phyloP scores from a whole-genome alignment of 352 stramenopile species.

The Blastocystis sp. region DNA sequence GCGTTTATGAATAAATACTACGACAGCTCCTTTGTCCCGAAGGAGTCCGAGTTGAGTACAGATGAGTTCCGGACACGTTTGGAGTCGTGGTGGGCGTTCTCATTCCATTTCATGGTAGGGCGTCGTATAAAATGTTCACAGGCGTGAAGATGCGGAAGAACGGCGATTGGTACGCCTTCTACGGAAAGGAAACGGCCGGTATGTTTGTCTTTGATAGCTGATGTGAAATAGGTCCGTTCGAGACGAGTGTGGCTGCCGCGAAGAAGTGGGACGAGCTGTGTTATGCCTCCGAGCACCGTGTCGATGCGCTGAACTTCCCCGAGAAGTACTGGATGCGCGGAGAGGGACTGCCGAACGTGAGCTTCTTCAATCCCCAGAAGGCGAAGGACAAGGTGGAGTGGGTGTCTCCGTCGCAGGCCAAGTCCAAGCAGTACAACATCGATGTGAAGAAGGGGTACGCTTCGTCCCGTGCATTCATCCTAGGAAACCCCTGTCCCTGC shows the following conservation, averaged over 20 bases:
- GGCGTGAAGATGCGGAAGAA: constrained; percentile 61
- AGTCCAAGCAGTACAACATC: constrained; percentile 37
- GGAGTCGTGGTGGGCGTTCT: constrained; percentile 19
- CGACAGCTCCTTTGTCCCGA: constrained; percentile 8
- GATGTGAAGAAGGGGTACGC: neutral
- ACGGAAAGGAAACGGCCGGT: constrained; percentile 22
- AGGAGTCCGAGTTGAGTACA: constrained; percentile 19
- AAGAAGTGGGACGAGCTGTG: constrained; percentile 55
- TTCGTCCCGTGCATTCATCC: neutral
- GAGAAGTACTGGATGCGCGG: constrained; percentile 59
- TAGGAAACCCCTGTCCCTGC: constrained; percentile 53
- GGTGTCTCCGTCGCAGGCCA: constrained; percentile 28
- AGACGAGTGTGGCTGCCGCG: constrained; percentile 54
- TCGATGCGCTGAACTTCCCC: constrained; percentile 51
- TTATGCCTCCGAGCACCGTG: constrained; percentile 28
- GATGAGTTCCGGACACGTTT: constrained; percentile 40
- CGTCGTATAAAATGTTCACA: constrained; percentile 50
- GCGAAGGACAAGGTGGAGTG: neutral
- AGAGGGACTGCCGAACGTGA: constrained; percentile 24
- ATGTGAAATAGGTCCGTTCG: constrained; percentile 10
- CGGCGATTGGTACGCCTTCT: constrained; percentile 63
- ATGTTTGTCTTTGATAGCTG: neutral
- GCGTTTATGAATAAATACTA: constrained; percentile 53
- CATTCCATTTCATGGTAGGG: neutral
- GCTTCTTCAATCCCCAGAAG: constrained; percentile 19